phyloP scores from a whole-genome alignment of 495 filamentous ascomycete genomes.

The Haplographium delicatum region DNA sequence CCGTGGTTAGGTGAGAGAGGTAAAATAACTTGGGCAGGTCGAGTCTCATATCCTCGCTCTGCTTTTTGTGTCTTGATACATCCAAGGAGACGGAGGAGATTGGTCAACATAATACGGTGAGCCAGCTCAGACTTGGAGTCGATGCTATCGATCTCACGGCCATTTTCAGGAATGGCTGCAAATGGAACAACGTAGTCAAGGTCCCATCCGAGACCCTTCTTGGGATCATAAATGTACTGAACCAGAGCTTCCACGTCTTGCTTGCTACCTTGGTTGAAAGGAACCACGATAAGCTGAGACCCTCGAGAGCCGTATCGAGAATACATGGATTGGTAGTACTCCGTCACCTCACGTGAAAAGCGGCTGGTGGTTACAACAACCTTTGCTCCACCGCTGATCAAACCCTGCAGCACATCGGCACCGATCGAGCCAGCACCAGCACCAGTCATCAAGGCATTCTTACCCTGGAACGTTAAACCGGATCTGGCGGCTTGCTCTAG shows the following conservation, averaged over 20 bases:
- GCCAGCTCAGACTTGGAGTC: slow-evolving; percentile 98
- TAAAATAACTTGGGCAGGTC: slow-evolving; percentile 92
- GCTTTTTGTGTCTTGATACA: slow-evolving; percentile 87
- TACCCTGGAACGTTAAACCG: slow-evolving; percentile 87
- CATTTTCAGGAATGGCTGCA: slow-evolving; percentile 95
- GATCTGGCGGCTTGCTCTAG: slow-evolving; percentile 80
- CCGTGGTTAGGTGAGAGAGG: slow-evolving; percentile 97
- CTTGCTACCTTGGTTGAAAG: slow-evolving; percentile 98
- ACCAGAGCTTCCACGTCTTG: slow-evolving; percentile 93
- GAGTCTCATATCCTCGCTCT: slow-evolving; percentile 81
- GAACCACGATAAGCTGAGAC: slow-evolving; percentile 94
- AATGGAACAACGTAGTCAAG: slow-evolving; percentile 95
- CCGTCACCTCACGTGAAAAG: slow-evolving; percentile 94
- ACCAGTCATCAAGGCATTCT: slow-evolving; percentile 97
- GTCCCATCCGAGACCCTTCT: slow-evolving; percentile 96
- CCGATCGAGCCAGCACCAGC: slow-evolving; percentile 97
- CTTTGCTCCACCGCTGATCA: slow-evolving; percentile 94
- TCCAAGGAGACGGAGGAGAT: slow-evolving; percentile 85
- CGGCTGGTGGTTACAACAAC: slow-evolving; percentile 94
- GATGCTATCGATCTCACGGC: slow-evolving; percentile 94
- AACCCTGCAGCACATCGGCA: slow-evolving; percentile 93
- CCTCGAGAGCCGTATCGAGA: slow-evolving; percentile 86
- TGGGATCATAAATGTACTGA: slow-evolving; percentile 94
- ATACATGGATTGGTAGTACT: slow-evolving; percentile 99
- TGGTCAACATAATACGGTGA: slow-evolving; percentile 99